Conservation (phyloP, 2,329 filamentous ascomycete species). For the Bretziella fagacearum region DNA sequence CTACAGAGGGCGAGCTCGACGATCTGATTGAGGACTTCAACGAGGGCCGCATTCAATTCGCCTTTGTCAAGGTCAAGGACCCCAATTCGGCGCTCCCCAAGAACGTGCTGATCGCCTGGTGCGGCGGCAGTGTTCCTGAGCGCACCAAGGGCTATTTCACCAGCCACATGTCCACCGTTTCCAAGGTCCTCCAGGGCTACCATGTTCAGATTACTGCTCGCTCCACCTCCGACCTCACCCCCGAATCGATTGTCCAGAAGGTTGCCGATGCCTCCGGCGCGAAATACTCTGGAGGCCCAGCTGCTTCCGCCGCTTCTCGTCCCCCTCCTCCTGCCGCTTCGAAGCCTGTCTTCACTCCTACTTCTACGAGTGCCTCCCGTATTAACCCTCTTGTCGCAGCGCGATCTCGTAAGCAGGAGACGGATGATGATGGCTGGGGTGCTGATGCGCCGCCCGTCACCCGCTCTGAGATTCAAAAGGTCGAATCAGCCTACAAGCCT, state of each 20-base stretch:
- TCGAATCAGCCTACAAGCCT: conserved; percentile 80
- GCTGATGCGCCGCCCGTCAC: conserved; percentile 82
- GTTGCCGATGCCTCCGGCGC: conserved; percentile 86
- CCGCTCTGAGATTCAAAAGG: conserved; percentile 76
- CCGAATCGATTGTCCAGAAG: conserved; percentile 79
- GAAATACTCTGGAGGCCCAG: conserved; percentile 66
- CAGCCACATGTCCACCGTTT: conserved; percentile 75
- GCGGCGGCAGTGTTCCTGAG: conserved; percentile 94
- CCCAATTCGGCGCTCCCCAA: conserved; percentile 81
- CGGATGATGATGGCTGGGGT: conserved; percentile 86
- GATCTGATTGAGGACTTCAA: conserved; percentile 93
- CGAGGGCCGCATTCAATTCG: conserved; percentile 92
- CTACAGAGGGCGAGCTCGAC: conserved; percentile 67
- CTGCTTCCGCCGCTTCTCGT: conserved; percentile 31
- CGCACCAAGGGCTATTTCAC: conserved; percentile 97
- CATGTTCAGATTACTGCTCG: conserved; percentile 95
- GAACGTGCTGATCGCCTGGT: conserved; percentile 88
- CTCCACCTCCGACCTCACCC: conserved; percentile 73
- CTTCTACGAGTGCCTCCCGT: conserved; percentile 29
- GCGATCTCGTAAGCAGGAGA: conserved; percentile 41
- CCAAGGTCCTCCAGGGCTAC: conserved; percentile 88
- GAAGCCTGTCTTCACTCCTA: conserved; percentile 85
- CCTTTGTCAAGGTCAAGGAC: conserved; percentile 91
- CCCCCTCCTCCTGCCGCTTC: conserved; percentile 49
- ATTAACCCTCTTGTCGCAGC: conserved; percentile 55